Evolutionary conservation across 2,329 filamentous ascomycete species (phyloP).

Genomic region (Colletotrichum sp.): DNA sequence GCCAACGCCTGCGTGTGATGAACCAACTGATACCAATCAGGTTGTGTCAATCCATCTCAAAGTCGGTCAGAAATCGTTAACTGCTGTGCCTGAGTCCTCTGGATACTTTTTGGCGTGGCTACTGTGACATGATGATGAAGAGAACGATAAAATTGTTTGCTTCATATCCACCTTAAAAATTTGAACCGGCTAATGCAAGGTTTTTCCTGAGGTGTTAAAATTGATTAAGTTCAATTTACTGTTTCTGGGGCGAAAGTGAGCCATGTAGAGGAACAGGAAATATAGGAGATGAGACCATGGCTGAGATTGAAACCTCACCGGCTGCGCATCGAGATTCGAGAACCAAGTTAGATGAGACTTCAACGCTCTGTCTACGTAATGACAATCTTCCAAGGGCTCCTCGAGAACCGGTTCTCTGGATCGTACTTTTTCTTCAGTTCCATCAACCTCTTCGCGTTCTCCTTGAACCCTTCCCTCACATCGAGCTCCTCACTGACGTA

Average conservation of each 20-base stretch:
- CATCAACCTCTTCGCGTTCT: slow-evolving; percentile 31
- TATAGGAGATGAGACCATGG: background rate
- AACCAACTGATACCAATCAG: background rate
- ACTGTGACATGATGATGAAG: background rate
- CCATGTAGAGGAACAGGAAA: background rate
- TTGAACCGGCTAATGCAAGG: background rate
- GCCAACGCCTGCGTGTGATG: background rate
- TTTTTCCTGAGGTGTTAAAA: background rate
- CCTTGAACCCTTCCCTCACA: slow-evolving; percentile 34
- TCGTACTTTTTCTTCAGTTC: slow-evolving; percentile 39
- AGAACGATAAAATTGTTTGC: background rate
- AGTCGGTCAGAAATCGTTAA: background rate
- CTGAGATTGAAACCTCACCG: background rate
- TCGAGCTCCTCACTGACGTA: slow-evolving; percentile 28
- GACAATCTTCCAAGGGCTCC: background rate
- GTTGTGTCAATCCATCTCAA: background rate
- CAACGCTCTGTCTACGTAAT: background rate
- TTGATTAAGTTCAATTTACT: background rate
- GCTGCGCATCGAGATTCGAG: too few species aligned
- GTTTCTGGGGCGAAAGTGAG: background rate
- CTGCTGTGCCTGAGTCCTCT: background rate
- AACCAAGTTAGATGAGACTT: background rate
- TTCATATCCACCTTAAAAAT: background rate
- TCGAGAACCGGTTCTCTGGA: slow-evolving; percentile 34
- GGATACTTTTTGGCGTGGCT: background rate